Base-by-base conservation (phyloP, 176 grass and related monocot genomes). In the Paspalum notatum region DNA sequence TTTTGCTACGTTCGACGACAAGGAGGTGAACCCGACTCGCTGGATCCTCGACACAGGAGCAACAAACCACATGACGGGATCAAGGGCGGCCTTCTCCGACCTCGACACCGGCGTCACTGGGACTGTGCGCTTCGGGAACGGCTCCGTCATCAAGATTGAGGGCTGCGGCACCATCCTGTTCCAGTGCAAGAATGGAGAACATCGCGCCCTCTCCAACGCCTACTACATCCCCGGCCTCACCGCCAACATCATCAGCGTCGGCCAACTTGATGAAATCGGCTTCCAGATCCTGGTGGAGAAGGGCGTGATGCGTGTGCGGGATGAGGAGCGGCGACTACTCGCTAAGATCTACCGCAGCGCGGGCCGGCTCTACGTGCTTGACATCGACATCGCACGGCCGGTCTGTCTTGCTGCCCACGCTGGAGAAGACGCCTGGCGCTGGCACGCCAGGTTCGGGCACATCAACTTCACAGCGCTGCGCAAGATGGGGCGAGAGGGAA, bases 1-100 rank as follows among this genome's bases (percentile, higher is more conserved):
- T 2, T 1, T n/a, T 8, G 2, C 52, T 2, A 8, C 1, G 0
- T 8, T 54, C 52, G 52, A 9, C 2, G 52, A 3, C 1, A 18
- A 0, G 17, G 0, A 16, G 7, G 52, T 0, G 0, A 18, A 55
- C 2, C 9, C 54, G 0, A 4, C 20, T 0, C 0, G 0, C 1
- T 57, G 54, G 54, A 57, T 57, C 54, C 54, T 57, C 20, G 20
- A 57, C 54, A 57, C 54, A 0, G 54, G 54, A 7, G 54, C 20
- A 0, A 21, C 54, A 2, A 57, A 57, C 3, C 54, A 57, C 20
- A 57, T 57, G 54, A 21, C 20, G 0, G 54, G 54, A 0, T 57
- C 54, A 8, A 2, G 20, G 0, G 20, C 54, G 0, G 20, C 54
- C 8, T 57, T 57, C 54, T 7, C 54, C 54, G 0, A 57, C 54